These are phyloP conservation scores for Schizophyllum commune DNA, from an alignment of 1,284 basidiomycete genomes.

Conservation along the genomic window DNA sequence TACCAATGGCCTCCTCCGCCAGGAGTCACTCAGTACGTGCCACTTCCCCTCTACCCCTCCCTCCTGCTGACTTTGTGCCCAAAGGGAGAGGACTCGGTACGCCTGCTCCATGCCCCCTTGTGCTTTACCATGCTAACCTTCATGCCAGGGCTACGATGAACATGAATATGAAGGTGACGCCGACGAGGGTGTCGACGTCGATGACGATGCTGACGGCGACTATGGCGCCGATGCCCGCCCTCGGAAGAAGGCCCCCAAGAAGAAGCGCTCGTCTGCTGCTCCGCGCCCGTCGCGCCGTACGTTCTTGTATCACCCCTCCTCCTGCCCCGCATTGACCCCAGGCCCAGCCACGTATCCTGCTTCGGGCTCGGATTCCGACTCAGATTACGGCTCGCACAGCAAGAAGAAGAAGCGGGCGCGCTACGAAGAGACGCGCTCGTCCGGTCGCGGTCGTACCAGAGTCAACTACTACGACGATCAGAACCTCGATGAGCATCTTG, in stretches of 20 bases:
- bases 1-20: slow-evolving; percentile 7
- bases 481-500: background rate
- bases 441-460: slow-evolving; percentile 66
- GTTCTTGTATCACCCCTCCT: slow-evolving; percentile 11
- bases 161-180: slow-evolving; percentile 39
- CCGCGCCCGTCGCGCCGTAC: slow-evolving; percentile 51
- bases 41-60: slow-evolving; percentile 11
- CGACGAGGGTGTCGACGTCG: slow-evolving; percentile 52
- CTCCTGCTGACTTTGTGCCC: slow-evolving; percentile 14
- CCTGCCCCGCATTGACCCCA: no score
- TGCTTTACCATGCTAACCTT: slow-evolving; percentile 13
- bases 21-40: slow-evolving; percentile 61
- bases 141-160: slow-evolving; percentile 60
- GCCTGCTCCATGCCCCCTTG: slow-evolving; percentile 2
- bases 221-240: slow-evolving; percentile 48
- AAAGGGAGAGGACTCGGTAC: slow-evolving; percentile 13
- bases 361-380: slow-evolving; percentile 71
- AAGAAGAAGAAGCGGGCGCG: slow-evolving; percentile 69
- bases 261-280: slow-evolving; percentile 43
- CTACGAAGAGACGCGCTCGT: slow-evolving; percentile 68
- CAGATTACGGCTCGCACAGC: slow-evolving; percentile 79
- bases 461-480: slow-evolving; percentile 83
- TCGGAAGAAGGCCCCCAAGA: slow-evolving; percentile 58
- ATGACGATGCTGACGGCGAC: slow-evolving; percentile 71
- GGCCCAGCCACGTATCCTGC: slow-evolving; percentile 41